Percentiles rank a stretch among this genome's conserved stretches.
Conservation (phyloP, 352 stramenopile species). For the Pythium aquatile region DNA sequence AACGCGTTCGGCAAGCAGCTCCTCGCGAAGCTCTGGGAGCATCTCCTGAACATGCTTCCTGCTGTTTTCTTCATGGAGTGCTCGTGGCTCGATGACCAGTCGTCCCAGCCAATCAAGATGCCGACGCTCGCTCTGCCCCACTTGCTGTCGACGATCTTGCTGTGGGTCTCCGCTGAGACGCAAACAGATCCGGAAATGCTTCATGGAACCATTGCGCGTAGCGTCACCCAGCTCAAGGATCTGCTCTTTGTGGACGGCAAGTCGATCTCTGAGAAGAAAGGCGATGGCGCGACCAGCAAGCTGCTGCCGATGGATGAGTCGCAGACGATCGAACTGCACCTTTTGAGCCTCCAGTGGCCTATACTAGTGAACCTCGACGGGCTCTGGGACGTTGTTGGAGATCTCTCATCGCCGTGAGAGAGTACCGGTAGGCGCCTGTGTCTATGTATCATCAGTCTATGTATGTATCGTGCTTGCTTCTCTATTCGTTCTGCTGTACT, state of each 20-base stretch:
- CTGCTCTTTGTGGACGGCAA: conserved; percentile 15
- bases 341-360: conserved; percentile 6
- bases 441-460: neutral
- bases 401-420: neutral
- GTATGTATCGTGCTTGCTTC: neutral
- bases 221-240: conserved; percentile 2
- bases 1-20: conserved; percentile 44
- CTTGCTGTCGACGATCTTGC: conserved; percentile 42
- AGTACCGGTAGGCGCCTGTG: neutral
- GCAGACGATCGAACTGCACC: conserved; percentile 8
- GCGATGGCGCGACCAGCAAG: neutral
- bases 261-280: neutral
- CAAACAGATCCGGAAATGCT: neutral
- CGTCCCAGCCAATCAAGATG: conserved; percentile 29
- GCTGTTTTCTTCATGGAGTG: conserved; percentile 65
- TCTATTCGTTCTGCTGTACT: neutral
- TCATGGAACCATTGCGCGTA: neutral
- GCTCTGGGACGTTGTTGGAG: conserved; percentile 5
- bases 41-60: conserved; percentile 46
- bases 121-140: conserved; percentile 52
- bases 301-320: conserved; percentile 2
- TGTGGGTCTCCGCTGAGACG: conserved; percentile 26
- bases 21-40: conserved; percentile 44
- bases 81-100: conserved; percentile 64
- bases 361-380: conserved; percentile 6